A percentile compares a stretch with the other conserved stretches of the same genome.
Evolutionary conservation across 2,329 filamentous ascomycete genomes (phyloP).

Genomic region (Tolypocladium ophioglossoides): DNA sequence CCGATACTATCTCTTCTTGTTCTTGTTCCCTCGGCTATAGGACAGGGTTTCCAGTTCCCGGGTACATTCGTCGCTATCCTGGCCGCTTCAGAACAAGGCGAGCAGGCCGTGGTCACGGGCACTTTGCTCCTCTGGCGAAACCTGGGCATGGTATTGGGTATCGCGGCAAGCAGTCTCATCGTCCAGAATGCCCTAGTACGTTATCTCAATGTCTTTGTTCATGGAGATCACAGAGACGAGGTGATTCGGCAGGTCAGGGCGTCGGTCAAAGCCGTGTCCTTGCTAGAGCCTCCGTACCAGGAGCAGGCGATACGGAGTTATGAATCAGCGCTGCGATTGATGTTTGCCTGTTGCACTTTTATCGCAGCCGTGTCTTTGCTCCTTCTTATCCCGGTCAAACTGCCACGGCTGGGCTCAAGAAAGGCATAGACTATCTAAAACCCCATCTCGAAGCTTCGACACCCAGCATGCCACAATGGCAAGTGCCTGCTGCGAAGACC

Average conservation of each 20-base stretch:
- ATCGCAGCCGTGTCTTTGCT: slow-evolving; percentile 37
- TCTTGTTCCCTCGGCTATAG: slow-evolving; percentile 45
- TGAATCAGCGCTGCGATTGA: slow-evolving; percentile 36
- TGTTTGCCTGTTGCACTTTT: slow-evolving; percentile 30
- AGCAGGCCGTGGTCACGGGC: slow-evolving; percentile 59
- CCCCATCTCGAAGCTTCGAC: no score
- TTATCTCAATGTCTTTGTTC: slow-evolving; percentile 50
- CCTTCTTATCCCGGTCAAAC: slow-evolving; percentile 38
- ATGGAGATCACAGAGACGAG: slow-evolving; percentile 44
- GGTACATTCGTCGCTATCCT: slow-evolving; percentile 53
- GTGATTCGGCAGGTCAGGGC: slow-evolving; percentile 40
- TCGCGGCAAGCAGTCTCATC: slow-evolving; percentile 59
- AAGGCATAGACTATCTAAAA: slow-evolving; percentile 11
- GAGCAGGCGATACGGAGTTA: slow-evolving; percentile 48
- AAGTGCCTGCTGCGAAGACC: no score
- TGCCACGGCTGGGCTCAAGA: slow-evolving; percentile 40
- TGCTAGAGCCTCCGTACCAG: slow-evolving; percentile 31
- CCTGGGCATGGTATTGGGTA: slow-evolving; percentile 60
- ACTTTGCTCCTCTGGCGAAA: slow-evolving; percentile 63
- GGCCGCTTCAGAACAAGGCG: slow-evolving; percentile 44
- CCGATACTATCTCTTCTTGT: slow-evolving; percentile 41
- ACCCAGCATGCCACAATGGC: no score
- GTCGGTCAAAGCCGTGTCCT: slow-evolving; percentile 42
- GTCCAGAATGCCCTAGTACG: slow-evolving; percentile 59
- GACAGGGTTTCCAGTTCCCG: slow-evolving; percentile 55